A percentile compares a stretch with the other conserved stretches of the same genome.
phyloP scores from a whole-genome alignment of 495 filamentous ascomycete species.

The Peziza echinospora region DNA sequence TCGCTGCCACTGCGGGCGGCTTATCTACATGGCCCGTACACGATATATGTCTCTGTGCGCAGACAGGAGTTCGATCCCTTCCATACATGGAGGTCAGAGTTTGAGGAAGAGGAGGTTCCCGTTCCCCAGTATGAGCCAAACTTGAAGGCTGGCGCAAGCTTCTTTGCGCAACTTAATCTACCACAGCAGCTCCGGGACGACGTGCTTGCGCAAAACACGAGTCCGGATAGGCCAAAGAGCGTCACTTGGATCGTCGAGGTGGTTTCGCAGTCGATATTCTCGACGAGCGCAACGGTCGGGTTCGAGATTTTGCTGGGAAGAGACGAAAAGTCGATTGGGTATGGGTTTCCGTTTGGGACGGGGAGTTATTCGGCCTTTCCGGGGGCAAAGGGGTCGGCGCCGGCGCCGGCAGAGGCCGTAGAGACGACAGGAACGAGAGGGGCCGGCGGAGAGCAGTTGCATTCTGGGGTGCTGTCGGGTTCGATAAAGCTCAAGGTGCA shows the following conservation, averaged over 20 bases:
- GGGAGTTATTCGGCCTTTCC: constrained; percentile 5
- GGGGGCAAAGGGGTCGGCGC: constrained; percentile 1
- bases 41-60: constrained; percentile 52
- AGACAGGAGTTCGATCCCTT: constrained; percentile 20
- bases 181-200: constrained; percentile 30
- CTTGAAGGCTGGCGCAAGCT: constrained; percentile 77
- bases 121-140: constrained; percentile 54
- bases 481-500: constrained; percentile 59
- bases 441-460: not conserved
- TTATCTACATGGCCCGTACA: constrained; percentile 91
- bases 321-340: constrained; percentile 57
- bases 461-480: constrained; percentile 6
- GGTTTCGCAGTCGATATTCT: constrained; percentile 79
- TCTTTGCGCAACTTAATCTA: constrained; percentile 54
- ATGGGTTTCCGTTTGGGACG: constrained; percentile 23
- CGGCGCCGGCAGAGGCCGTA: not conserved
- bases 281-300: constrained; percentile 62
- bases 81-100: constrained; percentile 3
- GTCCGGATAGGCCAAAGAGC: constrained; percentile 22
- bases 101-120: constrained; percentile 4
- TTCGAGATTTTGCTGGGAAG: constrained; percentile 73
- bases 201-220: constrained; percentile 15
- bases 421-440: not conserved
- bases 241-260: constrained; percentile 85
- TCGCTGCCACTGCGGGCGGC: constrained; percentile 77